Evolutionary conservation across 2,329 filamentous ascomycete species (phyloP).

Genomic region (Penicillium sp.): DNA sequence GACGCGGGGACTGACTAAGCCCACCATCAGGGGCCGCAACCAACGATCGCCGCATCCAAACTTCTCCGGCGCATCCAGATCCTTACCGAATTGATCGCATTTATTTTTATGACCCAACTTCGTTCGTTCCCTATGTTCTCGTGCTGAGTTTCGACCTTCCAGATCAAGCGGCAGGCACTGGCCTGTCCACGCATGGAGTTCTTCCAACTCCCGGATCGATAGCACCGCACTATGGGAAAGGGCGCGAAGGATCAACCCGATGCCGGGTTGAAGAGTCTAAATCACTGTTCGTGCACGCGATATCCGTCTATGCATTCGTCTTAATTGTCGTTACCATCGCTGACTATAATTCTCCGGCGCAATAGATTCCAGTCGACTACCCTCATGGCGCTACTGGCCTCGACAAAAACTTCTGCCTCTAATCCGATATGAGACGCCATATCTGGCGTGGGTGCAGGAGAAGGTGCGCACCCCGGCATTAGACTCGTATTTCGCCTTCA

Average conservation of each 20-base stretch:
- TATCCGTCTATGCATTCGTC: not conserved
- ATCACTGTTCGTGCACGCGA: conserved; percentile 56
- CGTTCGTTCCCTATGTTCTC: conserved; percentile 22
- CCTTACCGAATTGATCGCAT: not conserved
- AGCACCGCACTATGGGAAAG: conserved; percentile 35
- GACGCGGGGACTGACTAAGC: not conserved
- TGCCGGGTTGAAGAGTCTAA: conserved; percentile 71
- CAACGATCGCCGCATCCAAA: conserved; percentile 2
- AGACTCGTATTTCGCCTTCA: conserved; percentile 95
- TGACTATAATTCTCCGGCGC: not conserved
- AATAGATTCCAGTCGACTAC: conserved; percentile 73
- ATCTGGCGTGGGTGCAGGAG: conserved; percentile 80
- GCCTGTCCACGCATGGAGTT: conserved; percentile 25
- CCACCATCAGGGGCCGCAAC: not conserved
- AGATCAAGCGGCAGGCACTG: conserved; percentile 16
- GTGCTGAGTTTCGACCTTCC: conserved; percentile 7
- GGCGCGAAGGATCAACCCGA: conserved; percentile 37
- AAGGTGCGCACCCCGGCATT: conserved; percentile 73
- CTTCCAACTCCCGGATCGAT: conserved; percentile 16
- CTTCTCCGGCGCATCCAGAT: conserved; percentile 2
- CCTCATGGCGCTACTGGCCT: conserved; percentile 79
- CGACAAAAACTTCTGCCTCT: conserved; percentile 78
- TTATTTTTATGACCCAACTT: conserved; percentile 12
- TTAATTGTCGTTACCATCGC: not conserved
- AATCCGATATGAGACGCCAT: conserved; percentile 90